Percentiles rank a stretch among this genome's conserved stretches.
phyloP scores from a whole-genome alignment of 139 green algal genomes.

The Asterochloris sp. region DNA sequence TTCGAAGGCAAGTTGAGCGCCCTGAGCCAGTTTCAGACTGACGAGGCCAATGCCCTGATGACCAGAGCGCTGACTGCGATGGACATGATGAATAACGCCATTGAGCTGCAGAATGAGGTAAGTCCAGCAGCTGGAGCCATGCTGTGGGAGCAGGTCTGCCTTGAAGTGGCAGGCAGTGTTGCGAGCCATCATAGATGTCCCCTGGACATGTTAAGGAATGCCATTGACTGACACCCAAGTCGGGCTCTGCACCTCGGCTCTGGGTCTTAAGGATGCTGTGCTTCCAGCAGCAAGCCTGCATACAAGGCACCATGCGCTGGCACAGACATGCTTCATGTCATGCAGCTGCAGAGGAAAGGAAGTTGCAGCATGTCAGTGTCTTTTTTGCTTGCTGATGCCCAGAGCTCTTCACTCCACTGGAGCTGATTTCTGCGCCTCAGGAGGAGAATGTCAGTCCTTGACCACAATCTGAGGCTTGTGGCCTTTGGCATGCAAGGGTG shows the following conservation, averaged over 20 bases:
- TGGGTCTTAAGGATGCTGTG: too few relatives aligned
- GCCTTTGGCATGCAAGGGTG: neutral
- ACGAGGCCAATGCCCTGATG: conserved; percentile 14
- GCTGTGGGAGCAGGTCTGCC: neutral
- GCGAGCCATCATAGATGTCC: neutral
- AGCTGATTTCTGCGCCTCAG: too few relatives aligned
- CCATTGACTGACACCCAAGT: neutral
- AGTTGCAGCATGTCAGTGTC: too few relatives aligned
- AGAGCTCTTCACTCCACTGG: too few relatives aligned
- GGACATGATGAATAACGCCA: conserved; percentile 24
- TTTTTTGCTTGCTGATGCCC: too few relatives aligned
- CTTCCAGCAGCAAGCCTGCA: too few relatives aligned
- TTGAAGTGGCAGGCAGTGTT: neutral
- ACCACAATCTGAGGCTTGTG: too few relatives aligned
- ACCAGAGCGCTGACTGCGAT: conserved; percentile 7
- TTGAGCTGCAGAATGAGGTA: conserved; percentile 23
- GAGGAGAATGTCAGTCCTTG: neutral
- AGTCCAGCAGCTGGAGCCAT: neutral
- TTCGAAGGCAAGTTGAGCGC: conserved; percentile 14
- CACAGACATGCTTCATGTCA: too few relatives aligned
- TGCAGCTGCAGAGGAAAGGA: too few relatives aligned
- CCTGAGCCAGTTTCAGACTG: conserved; percentile 11
- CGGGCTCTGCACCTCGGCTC: neutral
- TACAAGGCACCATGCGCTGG: too few relatives aligned
- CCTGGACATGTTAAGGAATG: neutral